Percentiles rank a stretch among this genome's conserved stretches.
Evolutionary conservation across 441 rosid genomes (phyloP).

Genomic region (Omphalea diandra): DNA sequence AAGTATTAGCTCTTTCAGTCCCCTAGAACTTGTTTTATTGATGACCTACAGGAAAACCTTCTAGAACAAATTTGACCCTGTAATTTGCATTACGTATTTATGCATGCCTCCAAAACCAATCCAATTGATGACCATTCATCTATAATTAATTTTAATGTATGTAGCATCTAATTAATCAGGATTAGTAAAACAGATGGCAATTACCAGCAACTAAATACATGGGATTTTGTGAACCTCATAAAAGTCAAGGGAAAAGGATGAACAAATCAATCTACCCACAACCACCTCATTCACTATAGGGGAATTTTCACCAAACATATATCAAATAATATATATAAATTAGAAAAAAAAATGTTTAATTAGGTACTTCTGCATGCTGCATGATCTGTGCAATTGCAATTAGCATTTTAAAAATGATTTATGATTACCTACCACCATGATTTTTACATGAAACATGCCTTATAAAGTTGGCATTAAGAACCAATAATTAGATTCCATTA

Average conservation of each 20-base stretch:
- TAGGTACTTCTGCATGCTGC: background rate
- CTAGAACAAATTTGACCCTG: slow-evolving; percentile 7
- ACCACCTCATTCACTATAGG: slow-evolving; percentile 20
- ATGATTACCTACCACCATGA: background rate
- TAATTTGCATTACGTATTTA: too few species aligned
- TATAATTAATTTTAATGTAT: too few species aligned
- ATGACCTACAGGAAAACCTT: background rate
- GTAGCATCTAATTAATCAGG: background rate
- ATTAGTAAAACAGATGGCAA: background rate
- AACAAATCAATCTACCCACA: slow-evolving; percentile 43
- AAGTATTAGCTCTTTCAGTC: slow-evolving; percentile 4
- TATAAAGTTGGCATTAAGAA: background rate
- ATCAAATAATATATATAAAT: too few species aligned
- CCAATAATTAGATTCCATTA: background rate
- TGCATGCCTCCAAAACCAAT: too few species aligned
- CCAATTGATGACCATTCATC: too few species aligned
- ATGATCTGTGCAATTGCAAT: background rate
- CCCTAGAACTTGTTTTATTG: background rate
- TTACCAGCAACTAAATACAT: background rate
- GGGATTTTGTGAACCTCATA: background rate
- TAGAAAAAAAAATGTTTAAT: background rate
- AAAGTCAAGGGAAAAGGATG: slow-evolving; percentile 33
- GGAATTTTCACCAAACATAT: slow-evolving; percentile 18
- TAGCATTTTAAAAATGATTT: background rate
- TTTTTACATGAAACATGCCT: background rate